Base-by-base conservation (phyloP, 768 basidiomycete genomes). In the Nevesoporus exiguus region DNA sequence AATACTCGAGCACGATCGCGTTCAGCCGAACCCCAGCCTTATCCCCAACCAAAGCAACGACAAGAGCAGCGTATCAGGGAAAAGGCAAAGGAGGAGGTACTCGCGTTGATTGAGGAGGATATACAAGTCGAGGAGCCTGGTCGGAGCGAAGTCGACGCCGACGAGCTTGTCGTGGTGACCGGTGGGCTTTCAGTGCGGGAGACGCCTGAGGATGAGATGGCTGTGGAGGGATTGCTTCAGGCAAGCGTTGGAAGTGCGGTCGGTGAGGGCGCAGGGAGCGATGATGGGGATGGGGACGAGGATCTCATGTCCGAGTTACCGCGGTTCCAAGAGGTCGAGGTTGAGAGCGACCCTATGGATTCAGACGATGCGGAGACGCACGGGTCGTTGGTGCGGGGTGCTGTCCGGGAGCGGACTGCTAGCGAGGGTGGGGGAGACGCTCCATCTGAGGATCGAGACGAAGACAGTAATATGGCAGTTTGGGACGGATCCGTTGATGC, bases 351-450 rank as follows among this genome's bases (percentile, higher is more conserved):
- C 8, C 60, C 66, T 17, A 59, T 57, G 3, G 68, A 71, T 30
- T 68, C 66, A 15, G 70, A 71, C 41, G 68, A 70, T 27, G 61
- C 51, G 30, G 68, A 71, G 45, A 70, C 60, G 5, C 66, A 70
- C 29, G 50, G 22, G 3, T 31, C 39, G 0, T 54, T 71, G 49
- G 29, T 57, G 13, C 47, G 34, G n/a, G 51, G 17, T 15, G 15
- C 7, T 11, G 14, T 37, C 6, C 27, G 1, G 15, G 22, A 56
- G 14, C 33, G 14, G 19, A 9, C 44, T 30, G 45, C 5, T 5
- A 29, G n/a, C 4, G 24, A 9, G 14, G 47, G 5, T 6, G 48
- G 42, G 17, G 11, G 11, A 10, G 46, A 41, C 22, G 25, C 51
- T 10, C 41, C 29, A 10, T 27, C 48, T 1, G 52, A 44, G 11